Conservation (phyloP, 345 rosid species). For the Salix purpurea region DNA sequence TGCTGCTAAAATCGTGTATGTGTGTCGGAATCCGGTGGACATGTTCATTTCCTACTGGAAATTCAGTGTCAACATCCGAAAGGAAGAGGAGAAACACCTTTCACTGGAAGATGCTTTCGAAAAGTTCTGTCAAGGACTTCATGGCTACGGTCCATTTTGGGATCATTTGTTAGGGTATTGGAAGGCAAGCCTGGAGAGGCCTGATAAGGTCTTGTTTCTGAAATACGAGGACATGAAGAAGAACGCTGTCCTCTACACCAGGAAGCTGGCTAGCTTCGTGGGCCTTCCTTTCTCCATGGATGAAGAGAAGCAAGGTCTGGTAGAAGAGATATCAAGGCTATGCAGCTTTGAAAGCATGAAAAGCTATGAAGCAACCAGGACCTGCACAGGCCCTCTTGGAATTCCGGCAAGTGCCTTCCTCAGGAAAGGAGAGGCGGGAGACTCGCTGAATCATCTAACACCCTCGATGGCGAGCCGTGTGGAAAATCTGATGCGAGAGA, state of each 20-base stretch:
- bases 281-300: slow-evolving; percentile 23
- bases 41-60: no score
- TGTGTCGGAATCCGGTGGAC: no score
- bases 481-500: background rate
- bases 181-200: slow-evolving; percentile 21
- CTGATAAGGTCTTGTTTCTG: slow-evolving; percentile 26
- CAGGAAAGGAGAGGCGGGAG: slow-evolving; percentile 36
- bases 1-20: no score
- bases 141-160: slow-evolving; percentile 25
- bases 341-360: slow-evolving; percentile 44
- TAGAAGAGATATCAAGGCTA: slow-evolving; percentile 25
- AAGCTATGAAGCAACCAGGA: slow-evolving; percentile 35
- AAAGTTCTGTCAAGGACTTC: slow-evolving; percentile 27
- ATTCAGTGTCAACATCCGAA: no score
- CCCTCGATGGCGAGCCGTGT: slow-evolving; percentile 23
- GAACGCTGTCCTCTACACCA: no score
- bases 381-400: slow-evolving; percentile 25
- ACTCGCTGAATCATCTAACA: slow-evolving; percentile 29
- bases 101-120: slow-evolving; percentile 21
- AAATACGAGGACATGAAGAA: slow-evolving; percentile 35
- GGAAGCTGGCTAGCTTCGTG: no score
- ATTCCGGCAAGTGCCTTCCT: slow-evolving; percentile 25
- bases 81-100: no score
- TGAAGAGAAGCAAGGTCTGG: slow-evolving; percentile 20
- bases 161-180: slow-evolving; percentile 37